phyloP scores from a whole-genome alignment of 192 early-diverging fungal genomes.

The Spizellomyces punctatus region DNA sequence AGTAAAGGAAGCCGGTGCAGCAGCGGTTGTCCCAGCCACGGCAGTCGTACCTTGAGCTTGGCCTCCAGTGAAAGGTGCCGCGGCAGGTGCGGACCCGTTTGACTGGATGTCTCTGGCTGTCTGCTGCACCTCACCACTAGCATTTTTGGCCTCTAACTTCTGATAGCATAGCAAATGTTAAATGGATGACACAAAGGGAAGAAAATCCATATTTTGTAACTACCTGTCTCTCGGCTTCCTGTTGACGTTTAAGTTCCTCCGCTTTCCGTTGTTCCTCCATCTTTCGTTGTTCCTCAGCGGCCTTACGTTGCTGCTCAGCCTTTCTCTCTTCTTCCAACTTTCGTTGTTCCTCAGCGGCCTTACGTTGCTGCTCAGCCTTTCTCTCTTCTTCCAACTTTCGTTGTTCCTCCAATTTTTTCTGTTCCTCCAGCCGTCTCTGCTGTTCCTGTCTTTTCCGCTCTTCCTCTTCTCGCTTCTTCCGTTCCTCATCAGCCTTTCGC shows the following conservation, averaged over 20 bases:
- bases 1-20: not conserved
- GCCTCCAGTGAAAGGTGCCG: not conserved
- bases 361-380: not conserved
- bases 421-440: not conserved
- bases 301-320: not conserved
- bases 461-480: conserved; percentile 7
- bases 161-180: too few relatives aligned
- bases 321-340: not conserved
- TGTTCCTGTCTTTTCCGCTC: not conserved
- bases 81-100: not conserved
- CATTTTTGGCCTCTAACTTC: too few relatives aligned
- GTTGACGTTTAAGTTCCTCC: not conserved
- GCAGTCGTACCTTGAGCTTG: not conserved
- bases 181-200: too few relatives aligned
- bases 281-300: not conserved
- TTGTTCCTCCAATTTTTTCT: not conserved
- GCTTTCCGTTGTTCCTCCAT: not conserved
- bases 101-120: not conserved
- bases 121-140: too few relatives aligned
- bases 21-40: not conserved
- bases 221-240: not conserved
- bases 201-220: not conserved
- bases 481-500: not conserved
- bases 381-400: not conserved
- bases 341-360: not conserved